Percentiles rank a stretch among this genome's conserved stretches.
Evolutionary conservation across 768 basidiomycete genomes (phyloP).

Genomic region (Crassisporium funariophilum): DNA sequence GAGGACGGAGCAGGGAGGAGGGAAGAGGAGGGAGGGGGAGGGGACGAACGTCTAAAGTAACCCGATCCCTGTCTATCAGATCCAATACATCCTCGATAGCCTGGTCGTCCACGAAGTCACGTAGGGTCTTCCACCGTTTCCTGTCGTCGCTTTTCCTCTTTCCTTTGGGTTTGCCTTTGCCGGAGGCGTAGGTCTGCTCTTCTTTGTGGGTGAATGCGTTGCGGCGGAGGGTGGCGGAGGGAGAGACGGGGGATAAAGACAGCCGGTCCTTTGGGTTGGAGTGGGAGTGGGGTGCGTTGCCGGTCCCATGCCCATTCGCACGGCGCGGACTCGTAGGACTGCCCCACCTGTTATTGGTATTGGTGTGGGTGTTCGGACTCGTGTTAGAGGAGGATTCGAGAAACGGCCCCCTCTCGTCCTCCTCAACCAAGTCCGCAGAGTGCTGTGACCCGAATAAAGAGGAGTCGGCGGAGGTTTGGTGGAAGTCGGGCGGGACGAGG

Average conservation of each 20-base stretch:
- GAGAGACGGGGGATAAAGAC: slow-evolving; percentile 29
- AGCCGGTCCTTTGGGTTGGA: slow-evolving; percentile 9
- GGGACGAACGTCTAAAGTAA: slow-evolving; percentile 62
- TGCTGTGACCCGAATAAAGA: slow-evolving; percentile 83
- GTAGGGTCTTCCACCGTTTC: slow-evolving; percentile 74
- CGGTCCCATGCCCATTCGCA: not conserved
- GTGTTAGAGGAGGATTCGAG: too few relatives aligned
- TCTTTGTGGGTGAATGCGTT: not conserved
- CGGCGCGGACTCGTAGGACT: slow-evolving; percentile 11
- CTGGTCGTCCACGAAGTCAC: slow-evolving; percentile 85
- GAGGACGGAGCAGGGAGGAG: too few relatives aligned
- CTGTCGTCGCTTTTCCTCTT: slow-evolving; percentile 43
- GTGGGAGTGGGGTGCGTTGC: not conserved
- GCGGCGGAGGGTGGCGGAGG: slow-evolving; percentile 33
- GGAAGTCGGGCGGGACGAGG: slow-evolving; percentile 77
- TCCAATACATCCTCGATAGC: slow-evolving; percentile 79
- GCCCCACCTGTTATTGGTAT: slow-evolving; percentile 10
- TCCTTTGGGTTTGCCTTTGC: not conserved
- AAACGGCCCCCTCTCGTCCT: slow-evolving; percentile 11
- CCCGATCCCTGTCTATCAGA: slow-evolving; percentile 69
- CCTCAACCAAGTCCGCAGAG: slow-evolving; percentile 43
- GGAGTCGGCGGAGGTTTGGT: slow-evolving; percentile 63
- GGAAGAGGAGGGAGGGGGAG: too few relatives aligned
- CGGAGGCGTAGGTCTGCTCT: too few relatives aligned
- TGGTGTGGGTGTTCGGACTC: slow-evolving; percentile 1